phyloP scores from a whole-genome alignment of 2,329 filamentous ascomycete genomes.

The Gremmenia infestans region DNA sequence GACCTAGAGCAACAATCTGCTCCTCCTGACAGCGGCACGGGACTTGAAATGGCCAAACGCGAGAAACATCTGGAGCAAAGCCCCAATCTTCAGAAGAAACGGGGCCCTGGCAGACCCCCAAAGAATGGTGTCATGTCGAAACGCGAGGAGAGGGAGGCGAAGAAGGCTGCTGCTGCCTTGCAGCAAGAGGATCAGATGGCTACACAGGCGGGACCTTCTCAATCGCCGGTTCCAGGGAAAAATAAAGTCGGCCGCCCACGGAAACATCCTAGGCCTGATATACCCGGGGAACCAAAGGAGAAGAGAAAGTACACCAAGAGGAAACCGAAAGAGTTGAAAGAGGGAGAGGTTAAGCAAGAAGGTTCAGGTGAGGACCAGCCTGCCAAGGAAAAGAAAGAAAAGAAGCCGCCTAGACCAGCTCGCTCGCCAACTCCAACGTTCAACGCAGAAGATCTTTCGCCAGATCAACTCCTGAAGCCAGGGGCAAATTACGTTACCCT shows the following conservation, averaged over 20 bases:
- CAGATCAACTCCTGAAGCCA: slow-evolving; percentile 68
- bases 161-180: slow-evolving; percentile 43
- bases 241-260: slow-evolving; percentile 61
- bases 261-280: slow-evolving; percentile 57
- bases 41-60: not conserved
- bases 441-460: slow-evolving; percentile 54
- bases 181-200: slow-evolving; percentile 39
- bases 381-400: slow-evolving; percentile 50
- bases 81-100: slow-evolving; percentile 35
- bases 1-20: not conserved
- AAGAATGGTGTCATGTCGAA: slow-evolving; percentile 84
- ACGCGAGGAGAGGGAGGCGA: slow-evolving; percentile 58
- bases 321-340: slow-evolving; percentile 45
- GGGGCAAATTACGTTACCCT: slow-evolving; percentile 52
- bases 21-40: not conserved
- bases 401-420: slow-evolving; percentile 38
- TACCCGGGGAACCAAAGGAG: slow-evolving; percentile 49
- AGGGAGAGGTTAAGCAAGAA: slow-evolving; percentile 44
- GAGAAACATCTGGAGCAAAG: not conserved
- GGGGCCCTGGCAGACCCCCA: slow-evolving; percentile 74
- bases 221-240: slow-evolving; percentile 36
- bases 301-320: slow-evolving; percentile 64
- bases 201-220: slow-evolving; percentile 39
- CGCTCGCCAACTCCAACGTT: slow-evolving; percentile 50
- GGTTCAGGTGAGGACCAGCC: slow-evolving; percentile 46